Evolutionary conservation across 345 rosid genomes (phyloP), one percentile per base, ranked within the genome.

Genomic region (Dovyalis caffra): DNA sequence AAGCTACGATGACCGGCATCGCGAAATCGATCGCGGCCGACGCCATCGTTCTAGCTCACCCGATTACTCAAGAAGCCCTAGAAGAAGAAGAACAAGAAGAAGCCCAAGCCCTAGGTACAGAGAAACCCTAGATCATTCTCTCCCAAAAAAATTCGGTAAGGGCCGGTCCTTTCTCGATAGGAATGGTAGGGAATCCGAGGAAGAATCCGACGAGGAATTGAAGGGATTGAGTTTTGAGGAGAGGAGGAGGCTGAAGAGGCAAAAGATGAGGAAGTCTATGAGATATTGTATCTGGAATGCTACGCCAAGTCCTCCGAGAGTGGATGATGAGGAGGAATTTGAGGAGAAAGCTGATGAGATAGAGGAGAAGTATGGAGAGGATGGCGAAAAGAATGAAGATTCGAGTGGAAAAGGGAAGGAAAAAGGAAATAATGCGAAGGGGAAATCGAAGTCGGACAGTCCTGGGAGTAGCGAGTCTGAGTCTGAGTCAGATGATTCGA

Each of bases 171-270:
- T 67, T 16, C 72, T 68, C 1, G 78, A 75, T 25, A 61, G 73
- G 10, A 71, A 75, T 64, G 74, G 74, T 11, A 83, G 84, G 78
- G 74, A 79, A 26, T 79, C 83, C 23, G 97, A 83, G 20, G 89
- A 96, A 12, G 99, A 95, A 29, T 89, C 97, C 20, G 99, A 90
- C 64, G 97, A 91, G 85, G 98, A 95, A 66, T 74, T 92, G 83
- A 92, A 81, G 37, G 95, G 98, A 58, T 79, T 96, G 85, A 88
- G 85, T 72, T 85, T 74, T 26, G 96, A 90, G 80, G 99, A 96
- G 82, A 84, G 85, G 74, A 75, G 98, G 87, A 87, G 98, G 78
- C 81, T 83, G 77, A 96, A 90, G 85, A 90, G 97, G 81, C 95
- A 91, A 84, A 92, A 92, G 88, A 64, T 90, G 97, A 88, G 98